Conservation (phyloP, 257 asterid genomes). For the Voacanga thouarsii region DNA sequence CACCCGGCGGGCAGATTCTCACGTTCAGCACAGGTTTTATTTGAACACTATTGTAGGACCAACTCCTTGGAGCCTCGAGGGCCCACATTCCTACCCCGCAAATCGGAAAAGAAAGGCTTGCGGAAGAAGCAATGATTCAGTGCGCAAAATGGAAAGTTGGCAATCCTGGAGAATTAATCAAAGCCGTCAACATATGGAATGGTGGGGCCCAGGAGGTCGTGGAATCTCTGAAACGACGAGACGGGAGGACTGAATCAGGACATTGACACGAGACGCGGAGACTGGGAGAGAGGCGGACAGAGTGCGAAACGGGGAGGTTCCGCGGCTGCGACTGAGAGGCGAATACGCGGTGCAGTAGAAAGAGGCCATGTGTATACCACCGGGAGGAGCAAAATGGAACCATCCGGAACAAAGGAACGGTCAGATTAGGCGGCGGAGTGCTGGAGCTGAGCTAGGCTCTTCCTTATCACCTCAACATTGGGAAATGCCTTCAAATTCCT, state of each 20-base stretch:
- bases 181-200: background rate
- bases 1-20: no score
- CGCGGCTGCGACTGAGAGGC: background rate
- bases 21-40: background rate
- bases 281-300: slow-evolving; percentile 1
- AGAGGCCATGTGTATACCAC: slow-evolving; percentile 1
- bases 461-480: slow-evolving; percentile 22
- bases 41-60: background rate
- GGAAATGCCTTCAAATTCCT: background rate
- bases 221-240: slow-evolving; percentile 20
- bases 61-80: background rate
- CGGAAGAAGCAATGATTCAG: background rate
- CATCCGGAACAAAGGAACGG: slow-evolving; percentile 13
- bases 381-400: background rate
- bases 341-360: background rate
- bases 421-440: slow-evolving; percentile 37
- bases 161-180: background rate
- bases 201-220: slow-evolving; percentile 12
- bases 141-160: background rate
- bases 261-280: slow-evolving; percentile 16
- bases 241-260: background rate
- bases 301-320: background rate
- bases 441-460: slow-evolving; percentile 18
- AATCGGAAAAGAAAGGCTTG: background rate
- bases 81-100: background rate